These are phyloP conservation scores for Niveomyces coronatus DNA, from an alignment of 2,329 filamentous ascomycete genomes.

Conservation along the genomic window DNA sequence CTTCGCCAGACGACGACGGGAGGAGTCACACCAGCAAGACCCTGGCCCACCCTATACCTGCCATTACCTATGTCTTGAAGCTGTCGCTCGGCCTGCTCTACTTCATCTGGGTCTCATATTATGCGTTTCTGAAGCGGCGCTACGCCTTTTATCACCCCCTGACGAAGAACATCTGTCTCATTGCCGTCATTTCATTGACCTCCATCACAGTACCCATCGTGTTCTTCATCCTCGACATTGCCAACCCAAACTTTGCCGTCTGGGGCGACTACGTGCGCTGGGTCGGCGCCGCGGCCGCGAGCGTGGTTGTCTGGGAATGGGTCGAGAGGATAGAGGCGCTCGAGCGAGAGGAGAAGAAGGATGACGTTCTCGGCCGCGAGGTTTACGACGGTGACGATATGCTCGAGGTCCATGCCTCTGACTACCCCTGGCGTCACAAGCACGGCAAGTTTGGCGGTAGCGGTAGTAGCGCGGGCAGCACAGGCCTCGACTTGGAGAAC, in stretches of 20 bases:
- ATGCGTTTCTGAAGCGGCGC: constrained; percentile 79
- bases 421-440: constrained; percentile 37
- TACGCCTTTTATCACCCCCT: constrained; percentile 85
- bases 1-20: constrained; percentile 25
- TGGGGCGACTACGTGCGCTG: constrained; percentile 95
- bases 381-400: constrained; percentile 93
- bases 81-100: constrained; percentile 79
- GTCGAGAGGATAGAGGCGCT: constrained; percentile 88
- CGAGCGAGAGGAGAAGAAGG: constrained; percentile 87
- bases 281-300: constrained; percentile 90
- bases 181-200: constrained; percentile 67
- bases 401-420: constrained; percentile 52
- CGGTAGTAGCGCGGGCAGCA: constrained; percentile 22
- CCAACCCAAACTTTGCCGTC: constrained; percentile 71
- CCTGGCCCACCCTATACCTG: constrained; percentile 84
- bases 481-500: constrained; percentile 12
- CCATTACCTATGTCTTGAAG: constrained; percentile 83
- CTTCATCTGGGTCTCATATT: constrained; percentile 89
- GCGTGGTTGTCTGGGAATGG: constrained; percentile 98
- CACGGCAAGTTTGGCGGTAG: constrained; percentile 21
- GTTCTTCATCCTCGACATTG: constrained; percentile 88
- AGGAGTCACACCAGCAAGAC: constrained; percentile 36
- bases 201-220: constrained; percentile 83
- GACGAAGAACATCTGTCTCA: constrained; percentile 80
- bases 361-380: constrained; percentile 81